These are phyloP conservation scores for Vitis amurensis DNA, from an alignment of 164 flowering plant species.

Conservation along the genomic window DNA sequence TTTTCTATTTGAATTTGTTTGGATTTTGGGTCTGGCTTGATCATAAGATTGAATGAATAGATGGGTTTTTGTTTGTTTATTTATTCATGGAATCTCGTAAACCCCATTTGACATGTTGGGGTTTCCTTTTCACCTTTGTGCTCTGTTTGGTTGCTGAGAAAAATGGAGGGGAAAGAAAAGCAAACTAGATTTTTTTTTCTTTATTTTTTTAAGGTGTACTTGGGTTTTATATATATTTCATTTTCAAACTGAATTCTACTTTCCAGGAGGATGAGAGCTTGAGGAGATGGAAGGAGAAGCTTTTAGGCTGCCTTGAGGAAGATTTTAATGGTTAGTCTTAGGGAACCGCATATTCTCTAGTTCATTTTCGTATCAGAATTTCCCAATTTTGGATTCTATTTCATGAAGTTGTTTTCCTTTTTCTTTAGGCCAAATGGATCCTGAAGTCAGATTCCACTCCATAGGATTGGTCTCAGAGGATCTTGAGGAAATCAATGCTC, in stretches of 20 bases:
- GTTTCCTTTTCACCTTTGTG: neutral
- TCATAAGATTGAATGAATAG: neutral
- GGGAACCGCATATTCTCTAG: neutral
- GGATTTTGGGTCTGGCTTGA: neutral
- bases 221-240: neutral
- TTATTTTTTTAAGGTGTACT: neutral
- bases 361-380: neutral
- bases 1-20: neutral
- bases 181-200: neutral
- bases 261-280: conserved; percentile 83
- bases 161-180: neutral
- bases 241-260: neutral
- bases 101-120: neutral
- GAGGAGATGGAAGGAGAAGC: conserved; percentile 86
- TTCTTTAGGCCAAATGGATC: conserved; percentile 62
- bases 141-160: neutral
- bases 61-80: neutral
- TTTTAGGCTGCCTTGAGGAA: conserved; percentile 67
- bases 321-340: conserved; percentile 50
- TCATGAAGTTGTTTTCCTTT: neutral
- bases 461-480: conserved; percentile 59
- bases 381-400: too few relatives aligned
- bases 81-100: neutral
- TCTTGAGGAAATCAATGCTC: conserved; percentile 44
- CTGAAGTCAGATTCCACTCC: conserved; percentile 73